Evolutionary conservation across 2,329 filamentous ascomycete species (phyloP).

Genomic region (Verticillium nubilum): DNA sequence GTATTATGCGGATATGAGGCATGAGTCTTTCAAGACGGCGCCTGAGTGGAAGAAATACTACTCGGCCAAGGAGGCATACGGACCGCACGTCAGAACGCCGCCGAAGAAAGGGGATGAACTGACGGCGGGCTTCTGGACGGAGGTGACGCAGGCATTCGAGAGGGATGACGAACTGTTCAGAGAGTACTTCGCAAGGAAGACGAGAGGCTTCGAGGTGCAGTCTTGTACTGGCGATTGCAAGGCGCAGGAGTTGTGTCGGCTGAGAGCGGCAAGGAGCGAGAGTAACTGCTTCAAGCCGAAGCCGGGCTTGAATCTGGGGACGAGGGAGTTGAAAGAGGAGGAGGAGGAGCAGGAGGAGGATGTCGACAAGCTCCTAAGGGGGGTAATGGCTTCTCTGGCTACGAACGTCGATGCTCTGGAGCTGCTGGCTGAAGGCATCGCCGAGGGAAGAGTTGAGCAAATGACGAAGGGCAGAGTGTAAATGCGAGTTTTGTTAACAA

Average conservation of each 20-base stretch:
- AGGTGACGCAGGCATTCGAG: no score
- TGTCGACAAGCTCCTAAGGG: conserved; percentile 20
- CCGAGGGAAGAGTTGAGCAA: background rate
- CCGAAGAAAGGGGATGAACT: conserved; percentile 6
- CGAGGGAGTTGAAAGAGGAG: conserved; percentile 17
- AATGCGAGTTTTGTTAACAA: no score
- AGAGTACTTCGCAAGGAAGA: conserved; percentile 34
- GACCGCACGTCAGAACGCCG: conserved; percentile 35
- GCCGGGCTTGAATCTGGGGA: conserved; percentile 25
- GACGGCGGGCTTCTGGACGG: no score
- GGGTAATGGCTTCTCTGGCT: conserved; percentile 19
- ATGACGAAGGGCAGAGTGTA: background rate
- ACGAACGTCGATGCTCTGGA: conserved; percentile 17
- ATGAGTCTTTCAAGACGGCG: conserved; percentile 34
- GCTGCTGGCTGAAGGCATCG: conserved; percentile 9
- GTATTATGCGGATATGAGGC: conserved; percentile 47
- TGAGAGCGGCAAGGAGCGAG: conserved; percentile 46
- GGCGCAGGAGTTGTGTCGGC: conserved; percentile 42
- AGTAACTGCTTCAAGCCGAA: conserved; percentile 40
- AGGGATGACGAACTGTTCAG: no score
- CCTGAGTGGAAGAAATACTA: conserved; percentile 52
- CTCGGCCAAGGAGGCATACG: conserved; percentile 50
- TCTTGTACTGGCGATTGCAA: conserved; percentile 37
- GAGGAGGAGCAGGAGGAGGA: conserved; percentile 20
- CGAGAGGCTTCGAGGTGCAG: conserved; percentile 28